Percentiles rank a stretch among this genome's conserved stretches.
Evolutionary conservation across 768 basidiomycete species (phyloP).

Genomic region (Hirschioporus abietinus): DNA sequence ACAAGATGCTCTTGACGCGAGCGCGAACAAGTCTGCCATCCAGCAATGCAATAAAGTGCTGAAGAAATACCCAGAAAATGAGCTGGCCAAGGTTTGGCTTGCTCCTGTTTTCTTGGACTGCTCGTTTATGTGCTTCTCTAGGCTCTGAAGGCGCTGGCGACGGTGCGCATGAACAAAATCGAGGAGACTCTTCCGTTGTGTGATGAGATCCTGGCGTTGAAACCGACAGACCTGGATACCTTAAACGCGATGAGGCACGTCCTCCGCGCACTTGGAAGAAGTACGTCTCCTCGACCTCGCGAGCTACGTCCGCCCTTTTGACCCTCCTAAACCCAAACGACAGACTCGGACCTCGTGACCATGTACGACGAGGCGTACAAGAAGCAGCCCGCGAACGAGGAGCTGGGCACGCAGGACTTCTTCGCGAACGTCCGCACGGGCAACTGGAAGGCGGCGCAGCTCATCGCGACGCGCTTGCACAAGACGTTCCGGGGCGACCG

Average conservation of each 20-base stretch:
- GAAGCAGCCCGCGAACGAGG: constrained; percentile 74
- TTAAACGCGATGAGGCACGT: constrained; percentile 83
- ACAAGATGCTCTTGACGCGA: constrained; percentile 79
- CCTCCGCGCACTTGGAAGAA: constrained; percentile 69
- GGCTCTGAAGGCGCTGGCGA: constrained; percentile 81
- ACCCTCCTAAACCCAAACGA: constrained; percentile 13
- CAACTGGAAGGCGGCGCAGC: constrained; percentile 85
- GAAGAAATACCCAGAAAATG: constrained; percentile 76
- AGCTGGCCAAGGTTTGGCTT: constrained; percentile 74
- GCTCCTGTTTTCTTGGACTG: constrained; percentile 4
- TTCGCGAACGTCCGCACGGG: constrained; percentile 76
- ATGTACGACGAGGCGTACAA: constrained; percentile 89
- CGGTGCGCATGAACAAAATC: constrained; percentile 79
- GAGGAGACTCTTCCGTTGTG: constrained; percentile 76
- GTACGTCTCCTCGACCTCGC: constrained; percentile 37
- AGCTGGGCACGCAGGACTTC: constrained; percentile 78
- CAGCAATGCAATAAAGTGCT: constrained; percentile 82
- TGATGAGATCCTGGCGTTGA: constrained; percentile 72
- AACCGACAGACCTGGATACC: constrained; percentile 67
- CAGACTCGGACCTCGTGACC: constrained; percentile 71
- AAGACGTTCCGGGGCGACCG: constrained; percentile 80
- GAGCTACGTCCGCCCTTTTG: constrained; percentile 7
- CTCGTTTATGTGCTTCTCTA: constrained; percentile 26
- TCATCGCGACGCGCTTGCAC: constrained; percentile 70
- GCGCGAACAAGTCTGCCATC: constrained; percentile 82